These are phyloP conservation scores for Mucor sp. DNA, from an alignment of 371 early-diverging fungal species.

Conservation along the genomic window DNA sequence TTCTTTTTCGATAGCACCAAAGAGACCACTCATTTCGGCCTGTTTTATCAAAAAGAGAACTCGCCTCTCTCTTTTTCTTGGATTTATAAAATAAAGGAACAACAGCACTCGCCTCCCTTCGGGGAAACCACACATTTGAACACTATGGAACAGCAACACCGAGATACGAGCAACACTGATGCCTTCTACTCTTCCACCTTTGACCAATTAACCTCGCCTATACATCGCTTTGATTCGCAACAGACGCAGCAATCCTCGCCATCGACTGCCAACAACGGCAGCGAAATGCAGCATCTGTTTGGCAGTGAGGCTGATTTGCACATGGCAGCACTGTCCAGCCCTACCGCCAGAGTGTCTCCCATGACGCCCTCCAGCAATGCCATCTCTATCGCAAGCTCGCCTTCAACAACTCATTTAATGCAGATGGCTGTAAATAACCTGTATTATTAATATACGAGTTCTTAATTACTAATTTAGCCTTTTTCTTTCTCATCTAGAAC, in stretches of 20 bases:
- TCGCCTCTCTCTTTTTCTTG: neutral
- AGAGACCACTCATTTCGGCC: too few species aligned
- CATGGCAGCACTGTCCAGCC: neutral
- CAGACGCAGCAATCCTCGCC: neutral
- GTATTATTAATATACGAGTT: neutral
- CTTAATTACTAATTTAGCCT: neutral
- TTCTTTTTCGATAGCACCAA: neutral
- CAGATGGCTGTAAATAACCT: conserved; percentile 1
- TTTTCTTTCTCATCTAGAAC: neutral
- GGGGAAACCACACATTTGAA: conserved; percentile 3
- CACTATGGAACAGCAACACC: conserved; percentile 2
- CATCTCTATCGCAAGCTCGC: conserved; percentile 4
- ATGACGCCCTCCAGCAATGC: neutral
- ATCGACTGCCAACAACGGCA: neutral
- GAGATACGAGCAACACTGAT: neutral
- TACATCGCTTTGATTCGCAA: conserved; percentile 6
- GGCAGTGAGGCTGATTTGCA: neutral
- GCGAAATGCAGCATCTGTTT: neutral
- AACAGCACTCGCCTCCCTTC: conserved; percentile 1
- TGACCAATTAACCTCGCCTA: conserved; percentile 4
- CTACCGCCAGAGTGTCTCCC: neutral
- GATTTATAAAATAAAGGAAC: neutral
- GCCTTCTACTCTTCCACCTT: neutral
- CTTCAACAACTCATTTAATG: conserved; percentile 9
- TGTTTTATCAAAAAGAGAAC: neutral